These are phyloP conservation scores for Didymella lethalis DNA, from an alignment of 2,329 filamentous ascomycete species.

Conservation along the genomic window DNA sequence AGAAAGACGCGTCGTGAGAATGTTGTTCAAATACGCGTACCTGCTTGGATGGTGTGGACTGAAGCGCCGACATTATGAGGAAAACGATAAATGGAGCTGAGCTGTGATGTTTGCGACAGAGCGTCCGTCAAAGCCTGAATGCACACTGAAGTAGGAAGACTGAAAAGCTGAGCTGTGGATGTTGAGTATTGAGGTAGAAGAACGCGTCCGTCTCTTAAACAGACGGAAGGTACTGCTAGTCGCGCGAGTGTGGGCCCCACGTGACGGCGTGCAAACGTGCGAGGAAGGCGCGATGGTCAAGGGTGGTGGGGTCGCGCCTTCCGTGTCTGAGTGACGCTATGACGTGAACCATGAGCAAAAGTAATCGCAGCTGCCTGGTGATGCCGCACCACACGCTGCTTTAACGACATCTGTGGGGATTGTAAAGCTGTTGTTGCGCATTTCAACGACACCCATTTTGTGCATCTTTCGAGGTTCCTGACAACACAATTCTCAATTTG, in stretches of 20 bases:
- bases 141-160: slow-evolving; percentile 26
- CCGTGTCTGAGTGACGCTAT: slow-evolving; percentile 29
- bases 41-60: slow-evolving; percentile 76
- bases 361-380: slow-evolving; percentile 18
- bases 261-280: slow-evolving; percentile 29
- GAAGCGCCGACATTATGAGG: slow-evolving; percentile 73
- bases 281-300: slow-evolving; percentile 4
- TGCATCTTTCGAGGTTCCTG: background rate
- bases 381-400: slow-evolving; percentile 13
- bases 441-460: slow-evolving; percentile 9
- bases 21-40: slow-evolving; percentile 59
- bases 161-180: slow-evolving; percentile 37
- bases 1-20: slow-evolving; percentile 46
- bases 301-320: slow-evolving; percentile 24
- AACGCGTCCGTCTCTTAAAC: slow-evolving; percentile 35
- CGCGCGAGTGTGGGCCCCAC: slow-evolving; percentile 24
- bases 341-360: slow-evolving; percentile 34
- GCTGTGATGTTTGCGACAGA: slow-evolving; percentile 23
- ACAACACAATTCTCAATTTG: background rate
- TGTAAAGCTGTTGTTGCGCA: slow-evolving; percentile 31
- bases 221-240: slow-evolving; percentile 24
- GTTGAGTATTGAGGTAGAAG: slow-evolving; percentile 25
- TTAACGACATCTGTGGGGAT: slow-evolving; percentile 8
- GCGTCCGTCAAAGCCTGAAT: slow-evolving; percentile 27
- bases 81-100: slow-evolving; percentile 24